Percentiles rank a stretch among this genome's conserved stretches.
phyloP scores from a whole-genome alignment of 306 rosid species.

The Corylus heterophylla region DNA sequence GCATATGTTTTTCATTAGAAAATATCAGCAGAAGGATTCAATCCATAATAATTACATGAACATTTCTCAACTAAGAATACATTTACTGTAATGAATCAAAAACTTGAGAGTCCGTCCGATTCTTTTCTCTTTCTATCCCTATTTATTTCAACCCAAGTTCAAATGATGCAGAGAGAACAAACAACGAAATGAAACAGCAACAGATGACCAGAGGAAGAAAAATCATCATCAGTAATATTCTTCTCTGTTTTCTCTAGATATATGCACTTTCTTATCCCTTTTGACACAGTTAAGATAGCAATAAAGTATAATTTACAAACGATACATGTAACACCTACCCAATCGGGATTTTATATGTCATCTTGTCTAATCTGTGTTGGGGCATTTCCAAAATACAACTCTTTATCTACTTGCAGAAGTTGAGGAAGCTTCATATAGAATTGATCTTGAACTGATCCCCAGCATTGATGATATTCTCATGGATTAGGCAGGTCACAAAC shows the following conservation, averaged over 20 bases:
- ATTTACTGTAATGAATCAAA: background rate
- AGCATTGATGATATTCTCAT: background rate
- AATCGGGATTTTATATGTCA: background rate
- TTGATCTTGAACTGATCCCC: background rate
- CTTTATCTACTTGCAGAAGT: background rate
- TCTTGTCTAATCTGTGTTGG: slow-evolving; percentile 13
- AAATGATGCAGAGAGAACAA: background rate
- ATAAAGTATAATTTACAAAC: slow-evolving; percentile 10
- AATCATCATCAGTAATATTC: background rate
- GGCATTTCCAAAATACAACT: slow-evolving; percentile 8
- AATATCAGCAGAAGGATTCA: background rate
- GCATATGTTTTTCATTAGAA: background rate
- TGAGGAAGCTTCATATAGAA: background rate
- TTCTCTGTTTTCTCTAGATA: background rate
- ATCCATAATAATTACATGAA: background rate
- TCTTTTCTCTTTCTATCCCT: background rate
- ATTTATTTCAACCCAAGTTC: background rate
- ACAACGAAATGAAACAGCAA: background rate
- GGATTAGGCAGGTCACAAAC: background rate
- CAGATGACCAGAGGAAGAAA: background rate
- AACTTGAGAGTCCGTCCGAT: background rate
- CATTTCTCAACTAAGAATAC: background rate
- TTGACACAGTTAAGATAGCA: background rate
- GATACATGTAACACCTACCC: slow-evolving; percentile 1
- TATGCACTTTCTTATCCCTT: background rate